Evolutionary conservation across 2,329 filamentous ascomycete genomes (phyloP).

Genomic region (Bipolaris cookei): DNA sequence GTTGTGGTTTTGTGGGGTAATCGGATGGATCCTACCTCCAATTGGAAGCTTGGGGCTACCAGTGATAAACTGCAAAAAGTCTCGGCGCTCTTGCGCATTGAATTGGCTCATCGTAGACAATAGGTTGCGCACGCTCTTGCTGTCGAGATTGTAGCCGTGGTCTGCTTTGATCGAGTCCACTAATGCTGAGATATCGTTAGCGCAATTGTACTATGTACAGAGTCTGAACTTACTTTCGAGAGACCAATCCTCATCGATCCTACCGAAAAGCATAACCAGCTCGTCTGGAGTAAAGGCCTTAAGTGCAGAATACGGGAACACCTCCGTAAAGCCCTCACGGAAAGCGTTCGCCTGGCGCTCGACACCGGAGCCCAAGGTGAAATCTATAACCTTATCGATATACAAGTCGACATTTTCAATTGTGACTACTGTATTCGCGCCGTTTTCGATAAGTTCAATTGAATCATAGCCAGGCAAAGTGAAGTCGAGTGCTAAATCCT

Average conservation of each 20-base stretch:
- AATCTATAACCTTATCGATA: conserved; percentile 86
- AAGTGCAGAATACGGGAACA: conserved; percentile 92
- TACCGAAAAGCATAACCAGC: conserved; percentile 91
- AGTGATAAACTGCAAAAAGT: conserved; percentile 97
- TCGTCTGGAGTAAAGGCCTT: conserved; percentile 95
- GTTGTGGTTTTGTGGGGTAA: not conserved
- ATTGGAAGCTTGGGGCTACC: conserved; percentile 98
- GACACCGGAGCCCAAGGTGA: conserved; percentile 89
- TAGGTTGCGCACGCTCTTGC: conserved; percentile 90
- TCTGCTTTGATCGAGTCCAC: conserved; percentile 99
- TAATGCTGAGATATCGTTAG: conserved; percentile 66
- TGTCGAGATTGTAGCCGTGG: conserved; percentile 98
- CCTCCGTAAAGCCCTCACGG: conserved; percentile 87
- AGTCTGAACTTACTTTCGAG: conserved; percentile 78
- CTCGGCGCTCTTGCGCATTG: conserved; percentile 73
- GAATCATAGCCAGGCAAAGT: conserved; percentile 86
- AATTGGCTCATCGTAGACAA: conserved; percentile 95
- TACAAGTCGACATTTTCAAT: conserved; percentile 93
- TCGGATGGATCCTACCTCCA: conserved; percentile 70
- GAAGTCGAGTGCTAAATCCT: conserved; percentile 91
- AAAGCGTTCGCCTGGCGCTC: conserved; percentile 90
- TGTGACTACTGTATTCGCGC: conserved; percentile 75
- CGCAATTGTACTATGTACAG: conserved; percentile 5
- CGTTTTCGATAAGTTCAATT: conserved; percentile 80
- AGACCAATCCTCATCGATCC: conserved; percentile 94